Evolutionary conservation across 176 grass and related monocot species (phyloP).

Genomic region (Triticum dicoccoides): DNA sequence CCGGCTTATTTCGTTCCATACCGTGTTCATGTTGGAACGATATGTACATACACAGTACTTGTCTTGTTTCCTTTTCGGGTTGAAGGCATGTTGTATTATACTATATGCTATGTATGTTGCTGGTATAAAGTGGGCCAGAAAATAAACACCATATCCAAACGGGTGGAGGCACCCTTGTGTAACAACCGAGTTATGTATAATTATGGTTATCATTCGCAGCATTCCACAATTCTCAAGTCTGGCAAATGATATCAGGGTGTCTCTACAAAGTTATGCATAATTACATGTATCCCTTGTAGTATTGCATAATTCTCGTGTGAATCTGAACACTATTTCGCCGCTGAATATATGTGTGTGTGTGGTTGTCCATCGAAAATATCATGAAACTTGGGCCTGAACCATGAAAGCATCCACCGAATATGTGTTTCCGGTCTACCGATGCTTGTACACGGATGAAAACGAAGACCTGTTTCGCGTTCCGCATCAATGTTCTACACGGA

Average conservation of each 20-base stretch:
- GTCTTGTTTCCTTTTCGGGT: neutral
- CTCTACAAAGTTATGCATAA: neutral
- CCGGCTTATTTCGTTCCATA: neutral
- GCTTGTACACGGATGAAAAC: neutral
- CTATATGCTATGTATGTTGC: neutral
- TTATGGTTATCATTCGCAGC: neutral
- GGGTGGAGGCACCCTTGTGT: neutral
- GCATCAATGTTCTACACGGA: too few species aligned
- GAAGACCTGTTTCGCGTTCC: too few species aligned
- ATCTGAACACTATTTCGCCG: neutral
- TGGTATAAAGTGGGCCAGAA: neutral
- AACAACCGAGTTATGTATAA: neutral
- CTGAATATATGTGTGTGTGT: neutral
- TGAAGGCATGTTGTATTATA: neutral
- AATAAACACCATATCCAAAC: neutral
- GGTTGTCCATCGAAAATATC: neutral
- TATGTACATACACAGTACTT: slow-evolving; percentile 24
- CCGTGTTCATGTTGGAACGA: neutral
- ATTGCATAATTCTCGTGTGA: neutral
- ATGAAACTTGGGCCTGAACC: neutral
- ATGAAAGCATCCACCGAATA: neutral
- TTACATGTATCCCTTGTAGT: neutral
- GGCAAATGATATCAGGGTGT: neutral
- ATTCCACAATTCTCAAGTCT: neutral
- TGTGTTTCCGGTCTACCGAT: neutral